Evolutionary conservation across 2,329 filamentous ascomycete genomes (phyloP).

Genomic region (Beauveria varroae): DNA sequence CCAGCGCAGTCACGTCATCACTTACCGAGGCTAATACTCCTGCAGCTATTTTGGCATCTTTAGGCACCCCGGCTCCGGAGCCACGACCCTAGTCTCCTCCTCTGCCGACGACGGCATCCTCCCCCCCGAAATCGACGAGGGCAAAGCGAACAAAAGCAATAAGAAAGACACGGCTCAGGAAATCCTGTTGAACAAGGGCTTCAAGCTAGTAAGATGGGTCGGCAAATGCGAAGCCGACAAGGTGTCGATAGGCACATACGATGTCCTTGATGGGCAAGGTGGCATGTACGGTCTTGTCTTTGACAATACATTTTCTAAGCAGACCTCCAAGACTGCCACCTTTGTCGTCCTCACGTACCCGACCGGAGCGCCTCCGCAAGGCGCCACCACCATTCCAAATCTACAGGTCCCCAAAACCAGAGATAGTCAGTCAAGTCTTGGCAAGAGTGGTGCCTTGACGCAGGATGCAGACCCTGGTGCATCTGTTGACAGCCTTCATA

Average conservation of each 20-base stretch:
- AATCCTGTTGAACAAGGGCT: constrained; percentile 57
- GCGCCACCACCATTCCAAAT: constrained; percentile 61
- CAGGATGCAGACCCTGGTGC: constrained; percentile 39
- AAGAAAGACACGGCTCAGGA: constrained; percentile 57
- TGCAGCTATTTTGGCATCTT: constrained; percentile 88
- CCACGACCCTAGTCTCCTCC: constrained; percentile 37
- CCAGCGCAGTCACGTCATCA: constrained; percentile 14
- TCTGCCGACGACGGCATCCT: constrained; percentile 36
- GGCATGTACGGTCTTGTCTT: constrained; percentile 97
- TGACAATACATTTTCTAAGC: constrained; percentile 98
- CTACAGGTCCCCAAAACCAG: constrained; percentile 34
- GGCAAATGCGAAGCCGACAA: constrained; percentile 96
- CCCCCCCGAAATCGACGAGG: constrained; percentile 33
- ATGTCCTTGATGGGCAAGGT: constrained; percentile 64
- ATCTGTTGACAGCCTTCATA: constrained; percentile 55
- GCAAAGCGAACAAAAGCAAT: constrained; percentile 41
- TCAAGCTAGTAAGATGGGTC: constrained; percentile 71
- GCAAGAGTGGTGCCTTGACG: constrained; percentile 38
- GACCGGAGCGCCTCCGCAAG: constrained; percentile 69
- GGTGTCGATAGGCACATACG: constrained; percentile 82
- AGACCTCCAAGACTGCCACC: constrained; percentile 86
- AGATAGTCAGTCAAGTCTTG: constrained; percentile 45
- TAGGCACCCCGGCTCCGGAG: constrained; percentile 79
- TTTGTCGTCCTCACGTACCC: constrained; percentile 93
- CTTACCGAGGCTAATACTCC: constrained; percentile 8